Base-by-base conservation (phyloP, 306 rosid species). In the Carpinus viminea region DNA sequence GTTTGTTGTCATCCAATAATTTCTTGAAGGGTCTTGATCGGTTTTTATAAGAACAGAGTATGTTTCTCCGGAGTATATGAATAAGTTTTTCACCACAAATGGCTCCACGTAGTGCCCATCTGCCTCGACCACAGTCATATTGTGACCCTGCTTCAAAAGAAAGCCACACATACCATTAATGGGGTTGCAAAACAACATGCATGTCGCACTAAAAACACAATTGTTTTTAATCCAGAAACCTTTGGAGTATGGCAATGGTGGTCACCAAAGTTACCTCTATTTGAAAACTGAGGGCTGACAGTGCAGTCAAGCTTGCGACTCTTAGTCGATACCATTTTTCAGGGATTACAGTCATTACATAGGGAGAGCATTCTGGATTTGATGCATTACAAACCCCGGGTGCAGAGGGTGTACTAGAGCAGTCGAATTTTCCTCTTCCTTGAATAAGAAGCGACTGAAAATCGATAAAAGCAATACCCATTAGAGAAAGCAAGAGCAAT, bases 71-170 rank as follows among this genome's bases (percentile, higher is more conserved):
- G 98, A 92, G 74, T 94, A 94, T 64, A 94, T 72, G 88, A 83
- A 92, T 3, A 94, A 79, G 59, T 89, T 92, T 11, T 89, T 78
- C 5, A 92, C 93, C 71, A 73, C 91, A 31, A 94, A 92, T 20
- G 98, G 97, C 61, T 94, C 97, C 0, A 94, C 97, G 64, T 92
- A 86, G 80, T 92, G 95, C 36, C 98, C 97, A 81, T 94, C 98
- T 28, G 97, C 97, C 84, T 92, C 97, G 6, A 94, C 97, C 47
- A 94, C 97, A 3, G 93, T 92, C 98, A 94, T 91, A 43, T 91
- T 92, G 64, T 92, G 98, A 1, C 97, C 95, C 97, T 93, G 92
- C 78, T 83, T 34, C 0, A 7, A 20, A 21, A 9, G 7, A 52
- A n/a, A 50, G 11, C 8, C 20, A 18, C 1, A 10, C 3, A 65